Base-by-base conservation (phyloP, 805 yeast genomes). In the Candida gorgasii region DNA sequence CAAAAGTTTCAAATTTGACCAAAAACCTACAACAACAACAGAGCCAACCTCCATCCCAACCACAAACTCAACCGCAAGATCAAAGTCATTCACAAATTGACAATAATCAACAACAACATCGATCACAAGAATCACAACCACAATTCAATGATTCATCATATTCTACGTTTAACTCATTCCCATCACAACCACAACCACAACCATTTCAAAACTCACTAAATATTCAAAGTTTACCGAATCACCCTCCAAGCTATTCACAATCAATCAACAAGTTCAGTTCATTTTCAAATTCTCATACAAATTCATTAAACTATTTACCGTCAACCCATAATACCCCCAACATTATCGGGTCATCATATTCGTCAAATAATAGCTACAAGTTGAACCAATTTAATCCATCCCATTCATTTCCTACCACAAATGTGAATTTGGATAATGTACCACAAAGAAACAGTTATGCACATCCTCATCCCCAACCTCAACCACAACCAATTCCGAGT, bases 371-470 rank as follows among this genome's bases (percentile, higher is more conserved):
- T 47, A 65, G 72, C 18, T 62, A 57, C 49, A 50, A 41, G 22
- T 56, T 19, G n/a, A 34, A 34, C 13, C 26, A 33, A 19, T 42
- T 49, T 13, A 42, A 48, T 30, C 62, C 67, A 4, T 40, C 49
- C 12, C 65, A 64, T 15, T 69, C 79, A 5, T 68, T 70, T 8
- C 79, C 85, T 8, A 79, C 85, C 2, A 79, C 85, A 1, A 73
- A 68, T 45, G 65, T 79, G 22, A 70, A 79, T 12, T 73, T 68
- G 52, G 82, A 77, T 50, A 30, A 51, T 46, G 36, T 42, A 4
- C 47, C 45, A 8, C 52, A 46, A 23, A 36, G 46, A 32, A 37
- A 24, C 19, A 42, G 45, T 37, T 42, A 36, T 19, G 31, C 38
- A n/a, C 41, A 27, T 5, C 36, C 40, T 8, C 23, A 30, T 5